Conservation (phyloP, 2,329 filamentous ascomycete species). For the Diaporthe amygdali region DNA sequence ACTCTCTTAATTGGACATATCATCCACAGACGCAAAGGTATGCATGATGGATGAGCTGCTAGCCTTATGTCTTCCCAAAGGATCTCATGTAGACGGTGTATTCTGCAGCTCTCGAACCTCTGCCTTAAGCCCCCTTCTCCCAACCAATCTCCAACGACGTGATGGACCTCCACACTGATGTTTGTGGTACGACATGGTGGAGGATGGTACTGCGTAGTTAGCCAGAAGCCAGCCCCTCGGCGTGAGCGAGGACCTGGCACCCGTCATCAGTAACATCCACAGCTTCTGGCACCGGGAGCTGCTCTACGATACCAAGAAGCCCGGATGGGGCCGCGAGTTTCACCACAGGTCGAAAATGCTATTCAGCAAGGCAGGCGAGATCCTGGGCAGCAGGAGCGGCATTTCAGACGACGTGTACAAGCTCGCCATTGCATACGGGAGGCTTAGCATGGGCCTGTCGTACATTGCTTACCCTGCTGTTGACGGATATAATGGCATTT, state of each 20-base stretch:
- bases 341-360: background rate
- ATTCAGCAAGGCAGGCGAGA: background rate
- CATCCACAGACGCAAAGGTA: no score
- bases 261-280: background rate
- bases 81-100: no score
- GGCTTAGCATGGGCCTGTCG: background rate
- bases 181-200: no score
- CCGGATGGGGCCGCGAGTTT: background rate
- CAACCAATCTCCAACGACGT: no score
- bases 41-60: no score
- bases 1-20: no score
- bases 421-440: background rate
- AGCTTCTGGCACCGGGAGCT: background rate
- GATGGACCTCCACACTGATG: no score
- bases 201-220: no score
- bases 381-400: background rate
- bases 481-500: background rate
- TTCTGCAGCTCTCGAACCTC: no score
- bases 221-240: slow-evolving; percentile 4
- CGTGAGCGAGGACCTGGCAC: background rate
- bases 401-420: background rate
- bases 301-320: background rate
- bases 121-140: no score
- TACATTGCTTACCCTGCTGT: background rate
- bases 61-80: no score